Conservation (phyloP, 352 stramenopile species). For the Plasmopara viticola region DNA sequence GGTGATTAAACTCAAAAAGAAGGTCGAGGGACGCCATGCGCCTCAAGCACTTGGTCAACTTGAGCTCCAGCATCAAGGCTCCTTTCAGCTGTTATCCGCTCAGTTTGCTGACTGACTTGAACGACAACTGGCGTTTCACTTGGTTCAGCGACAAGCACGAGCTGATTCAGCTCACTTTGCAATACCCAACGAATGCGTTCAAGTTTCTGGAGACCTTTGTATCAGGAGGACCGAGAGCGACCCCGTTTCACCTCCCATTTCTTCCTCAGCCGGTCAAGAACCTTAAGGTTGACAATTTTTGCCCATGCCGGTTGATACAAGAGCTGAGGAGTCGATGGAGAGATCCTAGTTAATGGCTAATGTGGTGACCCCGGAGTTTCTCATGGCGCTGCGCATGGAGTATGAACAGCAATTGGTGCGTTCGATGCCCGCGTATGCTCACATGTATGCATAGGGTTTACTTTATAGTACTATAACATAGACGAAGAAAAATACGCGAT, state of each 20-base stretch:
- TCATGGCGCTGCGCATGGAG: constrained; percentile 19
- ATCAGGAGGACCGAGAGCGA: not conserved
- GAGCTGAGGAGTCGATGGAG: constrained; percentile 24
- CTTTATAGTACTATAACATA: too few species aligned
- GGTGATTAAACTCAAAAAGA: constrained; percentile 24
- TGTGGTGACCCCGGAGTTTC: constrained; percentile 26
- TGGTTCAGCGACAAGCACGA: constrained; percentile 20
- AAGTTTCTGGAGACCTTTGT: not conserved
- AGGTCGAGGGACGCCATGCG: constrained; percentile 12
- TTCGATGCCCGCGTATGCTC: constrained; percentile 20
- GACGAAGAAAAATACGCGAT: too few species aligned
- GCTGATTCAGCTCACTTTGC: constrained; percentile 13
- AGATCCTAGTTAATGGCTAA: constrained; percentile 13
- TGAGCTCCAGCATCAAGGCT: constrained; percentile 25
- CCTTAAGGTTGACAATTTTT: constrained; percentile 17
- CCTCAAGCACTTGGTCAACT: constrained; percentile 27
- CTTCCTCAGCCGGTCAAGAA: constrained; percentile 8
- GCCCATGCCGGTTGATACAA: constrained; percentile 12
- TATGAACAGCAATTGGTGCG: constrained; percentile 26
- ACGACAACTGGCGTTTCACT: constrained; percentile 22
- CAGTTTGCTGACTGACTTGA: constrained; percentile 28
- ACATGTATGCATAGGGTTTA: constrained; percentile 13
- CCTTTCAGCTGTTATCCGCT: constrained; percentile 18
- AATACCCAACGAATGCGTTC: not conserved
- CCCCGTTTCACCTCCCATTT: not conserved